A percentile compares a stretch with the other conserved stretches of the same genome.
Conservation (phyloP, 148 eudicot genomes). For the Oxyria digyna region DNA sequence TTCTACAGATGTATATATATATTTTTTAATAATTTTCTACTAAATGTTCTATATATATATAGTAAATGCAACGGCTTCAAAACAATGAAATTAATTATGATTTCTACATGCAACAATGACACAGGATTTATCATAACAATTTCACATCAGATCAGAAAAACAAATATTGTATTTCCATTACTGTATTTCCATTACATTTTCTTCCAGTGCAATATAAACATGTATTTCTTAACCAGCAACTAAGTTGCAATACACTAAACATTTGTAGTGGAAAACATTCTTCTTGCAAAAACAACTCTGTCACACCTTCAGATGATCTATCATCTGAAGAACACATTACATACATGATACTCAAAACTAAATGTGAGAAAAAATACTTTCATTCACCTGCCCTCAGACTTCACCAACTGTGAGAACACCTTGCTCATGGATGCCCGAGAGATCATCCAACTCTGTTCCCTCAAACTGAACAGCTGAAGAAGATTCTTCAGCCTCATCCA, state of each 20-base stretch:
- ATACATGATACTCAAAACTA: not conserved
- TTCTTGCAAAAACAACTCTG: not conserved
- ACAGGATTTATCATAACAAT: not conserved
- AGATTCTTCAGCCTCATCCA: not conserved
- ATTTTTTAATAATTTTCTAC: no score
- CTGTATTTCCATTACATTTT: not conserved
- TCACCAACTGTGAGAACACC: constrained; percentile 15
- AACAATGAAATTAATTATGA: no score
- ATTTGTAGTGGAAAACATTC: not conserved
- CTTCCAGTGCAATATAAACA: not conserved
- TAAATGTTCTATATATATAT: no score
- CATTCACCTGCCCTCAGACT: constrained; percentile 11
- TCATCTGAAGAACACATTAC: not conserved
- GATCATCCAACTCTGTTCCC: constrained; percentile 2
- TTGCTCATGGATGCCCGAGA: constrained; percentile 12
- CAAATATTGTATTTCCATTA: not conserved
- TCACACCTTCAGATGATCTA: not conserved
- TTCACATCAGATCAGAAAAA: not conserved
- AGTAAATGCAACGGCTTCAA: no score
- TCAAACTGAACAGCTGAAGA: not conserved
- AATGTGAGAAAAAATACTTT: not conserved
- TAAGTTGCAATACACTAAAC: not conserved
- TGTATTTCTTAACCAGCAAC: not conserved
- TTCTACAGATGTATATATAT: not conserved
- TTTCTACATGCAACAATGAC: no score